A percentile compares a stretch with the other conserved stretches of the same genome.
Evolutionary conservation across 2,329 filamentous ascomycete species (phyloP).

Genomic region (Fusarium tupiense): DNA sequence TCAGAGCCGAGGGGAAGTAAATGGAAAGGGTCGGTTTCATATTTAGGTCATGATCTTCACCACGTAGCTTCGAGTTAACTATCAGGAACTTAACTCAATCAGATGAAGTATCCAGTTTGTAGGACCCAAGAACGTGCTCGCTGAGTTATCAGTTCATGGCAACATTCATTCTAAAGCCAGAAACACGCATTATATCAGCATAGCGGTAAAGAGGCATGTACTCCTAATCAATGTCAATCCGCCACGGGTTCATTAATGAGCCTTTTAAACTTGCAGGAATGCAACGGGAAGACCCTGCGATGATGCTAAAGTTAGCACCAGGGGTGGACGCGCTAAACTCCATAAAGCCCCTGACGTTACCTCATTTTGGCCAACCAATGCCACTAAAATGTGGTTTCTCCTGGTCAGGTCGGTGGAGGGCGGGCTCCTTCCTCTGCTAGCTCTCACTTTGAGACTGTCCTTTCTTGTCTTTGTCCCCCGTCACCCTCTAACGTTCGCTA

Average conservation of each 20-base stretch:
- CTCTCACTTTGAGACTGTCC: conserved; percentile 12
- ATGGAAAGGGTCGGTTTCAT: not conserved
- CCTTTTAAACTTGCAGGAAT: conserved; percentile 8
- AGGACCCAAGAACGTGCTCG: not conserved
- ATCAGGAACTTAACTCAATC: not conserved
- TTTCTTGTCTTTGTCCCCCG: conserved; percentile 4
- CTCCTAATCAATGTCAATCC: not conserved
- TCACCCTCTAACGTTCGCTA: not conserved
- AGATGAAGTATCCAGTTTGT: not conserved
- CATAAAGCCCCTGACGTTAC: conserved; percentile 9
- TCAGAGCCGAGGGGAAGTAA: not conserved
- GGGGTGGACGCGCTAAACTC: conserved; percentile 9
- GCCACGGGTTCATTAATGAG: not conserved
- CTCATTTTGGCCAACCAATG: conserved; percentile 21
- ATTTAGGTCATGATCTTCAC: not conserved
- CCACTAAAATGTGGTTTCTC: conserved; percentile 6
- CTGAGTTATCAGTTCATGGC: not conserved
- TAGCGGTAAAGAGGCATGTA: not conserved
- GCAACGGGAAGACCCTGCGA: conserved; percentile 2
- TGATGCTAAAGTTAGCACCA: conserved; percentile 10
- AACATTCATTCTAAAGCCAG: not conserved
- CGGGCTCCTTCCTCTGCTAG: not conserved
- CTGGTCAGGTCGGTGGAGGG: conserved; percentile 8
- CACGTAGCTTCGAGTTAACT: not conserved
- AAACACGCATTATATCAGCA: not conserved